Evolutionary conservation across 2,329 filamentous ascomycete species (phyloP), one percentile per base, ranked within the genome.

Genomic region (Fusarium sp.): DNA sequence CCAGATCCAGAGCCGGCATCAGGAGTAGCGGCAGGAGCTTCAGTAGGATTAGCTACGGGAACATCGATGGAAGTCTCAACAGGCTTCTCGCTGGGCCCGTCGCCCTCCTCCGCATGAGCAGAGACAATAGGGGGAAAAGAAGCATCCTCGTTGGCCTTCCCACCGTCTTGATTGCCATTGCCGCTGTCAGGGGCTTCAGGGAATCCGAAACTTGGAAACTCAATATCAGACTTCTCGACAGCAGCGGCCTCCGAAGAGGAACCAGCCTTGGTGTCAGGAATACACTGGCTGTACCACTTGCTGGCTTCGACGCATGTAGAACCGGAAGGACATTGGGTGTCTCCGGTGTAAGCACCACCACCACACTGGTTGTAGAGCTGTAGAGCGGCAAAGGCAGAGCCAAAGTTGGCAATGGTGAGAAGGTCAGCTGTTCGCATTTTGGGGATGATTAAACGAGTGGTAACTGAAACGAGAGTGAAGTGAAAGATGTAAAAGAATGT

Each of bases 201-300:
- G 47, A 41, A 38, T n/a, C 46, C 46, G 11, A 66, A 61, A 33
- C 33, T 22, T 17, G 35, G 42, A 35, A 56, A n/a, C 33, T 29
- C 52, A 41, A 44, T 39, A n/a, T 56, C 39, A 9, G 41, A 39
- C 42, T 64, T 49, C 47, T 73, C 35, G 14, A 47, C 38, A 11
- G 71, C 59, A 38, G 64, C 29, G 20, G 39, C 52, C 9, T 42
- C 54, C 15, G 39, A 31, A 17, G 39, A 56, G 41, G 54, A 45
- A 31, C 52, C 52, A 22, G 44, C 56, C 46, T 59, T 53, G 11
- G 60, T 47, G 25, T 35, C 18, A 20, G 72, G 72, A 14, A 73
- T 35, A 18, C 67, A 76, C 55, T 75, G 70, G 38, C 74, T 75
- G 42, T 76, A 75, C 72, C 68, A 75, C 27, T 75, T 69, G 35